Conservation (phyloP, 305 asterid species). For the Fraxinus paxiana region DNA sequence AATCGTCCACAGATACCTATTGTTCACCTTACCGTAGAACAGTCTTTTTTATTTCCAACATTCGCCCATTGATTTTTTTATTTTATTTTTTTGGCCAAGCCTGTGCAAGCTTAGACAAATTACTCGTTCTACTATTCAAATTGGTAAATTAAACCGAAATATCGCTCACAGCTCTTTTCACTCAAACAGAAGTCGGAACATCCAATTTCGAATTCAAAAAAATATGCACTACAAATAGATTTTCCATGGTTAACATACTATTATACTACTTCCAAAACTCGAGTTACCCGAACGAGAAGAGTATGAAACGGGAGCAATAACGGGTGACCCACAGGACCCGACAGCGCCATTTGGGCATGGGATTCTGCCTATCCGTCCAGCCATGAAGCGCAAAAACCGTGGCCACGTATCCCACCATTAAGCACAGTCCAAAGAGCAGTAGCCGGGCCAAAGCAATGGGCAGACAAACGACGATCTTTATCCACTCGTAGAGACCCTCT, state of each 20-base stretch:
- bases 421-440: slow-evolving; percentile 54
- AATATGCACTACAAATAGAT: neutral
- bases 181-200: neutral
- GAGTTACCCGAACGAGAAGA: slow-evolving; percentile 85
- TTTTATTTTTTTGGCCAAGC: neutral
- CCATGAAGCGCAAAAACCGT: slow-evolving; percentile 60
- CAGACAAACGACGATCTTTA: slow-evolving; percentile 66
- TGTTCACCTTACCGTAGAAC: neutral
- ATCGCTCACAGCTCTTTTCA: neutral
- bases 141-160: neutral
- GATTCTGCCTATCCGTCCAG: slow-evolving; percentile 77
- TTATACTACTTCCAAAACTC: neutral
- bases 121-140: neutral
- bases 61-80: neutral
- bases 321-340: slow-evolving; percentile 88
- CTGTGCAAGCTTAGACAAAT: neutral
- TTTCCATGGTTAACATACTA: neutral
- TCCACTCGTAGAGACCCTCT: slow-evolving; percentile 88
- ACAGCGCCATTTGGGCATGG: slow-evolving; percentile 85
- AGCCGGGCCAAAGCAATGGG: slow-evolving; percentile 67
- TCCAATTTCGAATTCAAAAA: neutral
- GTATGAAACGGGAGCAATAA: slow-evolving; percentile 60
- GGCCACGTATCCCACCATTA: slow-evolving; percentile 64
- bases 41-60: neutral
- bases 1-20: neutral